These are phyloP conservation scores for Taphrina wiesneri DNA, from an alignment of 1,139 yeast species.

Conservation along the genomic window DNA sequence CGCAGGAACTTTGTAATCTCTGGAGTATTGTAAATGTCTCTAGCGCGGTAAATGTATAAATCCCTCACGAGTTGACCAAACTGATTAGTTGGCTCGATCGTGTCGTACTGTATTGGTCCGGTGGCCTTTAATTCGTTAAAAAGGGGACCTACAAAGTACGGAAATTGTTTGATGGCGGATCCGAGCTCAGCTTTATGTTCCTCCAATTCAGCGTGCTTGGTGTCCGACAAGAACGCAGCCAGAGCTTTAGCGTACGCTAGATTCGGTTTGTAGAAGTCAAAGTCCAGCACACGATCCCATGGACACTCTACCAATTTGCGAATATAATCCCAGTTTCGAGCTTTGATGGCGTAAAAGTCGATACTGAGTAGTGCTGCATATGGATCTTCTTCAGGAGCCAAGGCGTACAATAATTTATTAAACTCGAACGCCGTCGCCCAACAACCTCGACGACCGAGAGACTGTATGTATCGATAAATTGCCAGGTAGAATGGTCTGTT, in stretches of 20 bases:
- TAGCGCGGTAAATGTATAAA: conserved; percentile 42
- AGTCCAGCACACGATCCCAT: conserved; percentile 38
- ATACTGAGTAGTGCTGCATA: conserved; percentile 79
- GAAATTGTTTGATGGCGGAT: conserved; percentile 59
- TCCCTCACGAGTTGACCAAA: conserved; percentile 40
- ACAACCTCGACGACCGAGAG: conserved; percentile 75
- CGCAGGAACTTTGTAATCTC: conserved; percentile 39
- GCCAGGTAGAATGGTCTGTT: conserved; percentile 78
- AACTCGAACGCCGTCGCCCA: conserved; percentile 73
- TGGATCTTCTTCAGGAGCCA: conserved; percentile 81
- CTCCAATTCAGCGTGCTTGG: conserved; percentile 43
- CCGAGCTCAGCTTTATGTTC: conserved; percentile 54
- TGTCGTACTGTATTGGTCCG: conserved; percentile 36
- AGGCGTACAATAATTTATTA: conserved; percentile 58
- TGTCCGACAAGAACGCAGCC: conserved; percentile 50
- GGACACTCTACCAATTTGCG: conserved; percentile 52
- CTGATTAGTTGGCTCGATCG: conserved; percentile 37
- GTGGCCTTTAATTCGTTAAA: conserved; percentile 50
- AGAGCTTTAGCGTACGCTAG: conserved; percentile 66
- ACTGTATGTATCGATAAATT: conserved; percentile 68
- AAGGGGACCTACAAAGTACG: conserved; percentile 59
- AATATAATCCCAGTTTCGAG: conserved; percentile 65
- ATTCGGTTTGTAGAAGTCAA: conserved; percentile 64
- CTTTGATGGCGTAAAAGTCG: conserved; percentile 72
- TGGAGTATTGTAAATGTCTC: conserved; percentile 41